Conservation (phyloP, 768 basidiomycete genomes). For the Hydnomerulius pinastri region DNA sequence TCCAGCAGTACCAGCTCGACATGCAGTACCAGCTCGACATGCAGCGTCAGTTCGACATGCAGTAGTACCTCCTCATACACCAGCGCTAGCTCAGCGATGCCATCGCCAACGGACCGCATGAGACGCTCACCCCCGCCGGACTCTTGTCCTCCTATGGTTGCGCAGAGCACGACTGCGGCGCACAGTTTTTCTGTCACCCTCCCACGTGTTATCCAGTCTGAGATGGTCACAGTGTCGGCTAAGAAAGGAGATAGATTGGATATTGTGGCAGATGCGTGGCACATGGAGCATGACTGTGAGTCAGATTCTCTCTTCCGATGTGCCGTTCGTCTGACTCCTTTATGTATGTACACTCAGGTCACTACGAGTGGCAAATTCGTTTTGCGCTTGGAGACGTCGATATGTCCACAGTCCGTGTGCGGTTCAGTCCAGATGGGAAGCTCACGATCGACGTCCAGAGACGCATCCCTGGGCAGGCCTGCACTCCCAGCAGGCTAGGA, state of each 20-base stretch:
- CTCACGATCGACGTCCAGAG: conserved; percentile 49
- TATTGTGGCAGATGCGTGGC: conserved; percentile 64
- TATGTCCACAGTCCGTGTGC: conserved; percentile 52
- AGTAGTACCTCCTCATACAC: conserved; percentile 15
- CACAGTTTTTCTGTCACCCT: conserved; percentile 53
- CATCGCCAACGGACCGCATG: conserved; percentile 32
- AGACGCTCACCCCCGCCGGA: conserved; percentile 34
- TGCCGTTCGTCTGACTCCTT: not conserved
- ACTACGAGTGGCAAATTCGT: conserved; percentile 62
- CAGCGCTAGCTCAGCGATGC: conserved; percentile 16
- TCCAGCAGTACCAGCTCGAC: conserved; percentile 26
- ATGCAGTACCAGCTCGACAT: conserved; percentile 26
- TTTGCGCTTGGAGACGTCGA: conserved; percentile 58
- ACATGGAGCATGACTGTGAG: conserved; percentile 61
- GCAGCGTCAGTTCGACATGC: conserved; percentile 17
- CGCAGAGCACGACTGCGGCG: conserved; percentile 39
- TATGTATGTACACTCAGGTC: conserved; percentile 38
- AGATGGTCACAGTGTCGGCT: conserved; percentile 66
- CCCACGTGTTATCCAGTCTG: conserved; percentile 48
- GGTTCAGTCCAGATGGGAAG: conserved; percentile 46
- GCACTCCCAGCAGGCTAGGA: conserved; percentile 20
- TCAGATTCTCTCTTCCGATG: conserved; percentile 8
- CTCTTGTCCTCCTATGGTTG: conserved; percentile 45
- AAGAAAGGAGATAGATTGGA: conserved; percentile 59
- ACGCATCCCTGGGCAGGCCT: conserved; percentile 26